These are phyloP conservation scores for Leccinum subspadiceum DNA, from an alignment of 1,284 basidiomycete genomes.

Conservation along the genomic window DNA sequence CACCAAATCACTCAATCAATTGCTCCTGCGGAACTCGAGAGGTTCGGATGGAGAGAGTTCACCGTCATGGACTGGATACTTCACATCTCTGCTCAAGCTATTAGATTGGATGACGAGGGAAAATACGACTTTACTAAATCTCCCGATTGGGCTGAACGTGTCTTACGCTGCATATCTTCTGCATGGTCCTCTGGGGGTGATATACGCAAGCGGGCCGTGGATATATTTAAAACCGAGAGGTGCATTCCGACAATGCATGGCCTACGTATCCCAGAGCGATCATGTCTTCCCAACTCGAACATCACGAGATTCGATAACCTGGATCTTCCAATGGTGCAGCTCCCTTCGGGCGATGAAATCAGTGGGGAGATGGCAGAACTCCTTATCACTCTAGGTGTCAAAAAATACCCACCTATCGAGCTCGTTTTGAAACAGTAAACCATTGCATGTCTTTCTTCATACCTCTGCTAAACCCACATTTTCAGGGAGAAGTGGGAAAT, in stretches of 20 bases:
- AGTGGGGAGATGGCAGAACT: conserved; percentile 74
- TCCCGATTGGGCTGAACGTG: conserved; percentile 75
- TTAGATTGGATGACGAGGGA: not conserved
- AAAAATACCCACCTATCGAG: conserved; percentile 55
- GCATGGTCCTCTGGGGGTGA: conserved; percentile 54
- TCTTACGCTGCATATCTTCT: conserved; percentile 66
- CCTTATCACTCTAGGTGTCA: conserved; percentile 73
- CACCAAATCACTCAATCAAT: conserved; percentile 57
- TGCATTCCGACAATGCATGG: conserved; percentile 84
- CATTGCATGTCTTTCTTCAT: not conserved
- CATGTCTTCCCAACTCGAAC: conserved; percentile 65
- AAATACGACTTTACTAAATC: conserved; percentile 68
- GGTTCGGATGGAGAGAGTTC: too few relatives aligned
- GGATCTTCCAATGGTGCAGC: conserved; percentile 64
- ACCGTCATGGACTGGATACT: too few relatives aligned
- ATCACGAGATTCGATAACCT: conserved; percentile 47
- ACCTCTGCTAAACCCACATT: not conserved
- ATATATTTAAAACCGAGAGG: conserved; percentile 60
- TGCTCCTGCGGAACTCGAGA: conserved; percentile 45
- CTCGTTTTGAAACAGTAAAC: too few relatives aligned
- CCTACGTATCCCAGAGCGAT: conserved; percentile 67
- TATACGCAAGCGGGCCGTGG: conserved; percentile 36
- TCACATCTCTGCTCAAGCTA: rapidly evolving
- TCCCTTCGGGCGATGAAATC: conserved; percentile 57
- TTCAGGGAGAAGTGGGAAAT: conserved; percentile 75